Conservation (phyloP, 108 stramenopile species). For the Discostella stelligeroides region DNA sequence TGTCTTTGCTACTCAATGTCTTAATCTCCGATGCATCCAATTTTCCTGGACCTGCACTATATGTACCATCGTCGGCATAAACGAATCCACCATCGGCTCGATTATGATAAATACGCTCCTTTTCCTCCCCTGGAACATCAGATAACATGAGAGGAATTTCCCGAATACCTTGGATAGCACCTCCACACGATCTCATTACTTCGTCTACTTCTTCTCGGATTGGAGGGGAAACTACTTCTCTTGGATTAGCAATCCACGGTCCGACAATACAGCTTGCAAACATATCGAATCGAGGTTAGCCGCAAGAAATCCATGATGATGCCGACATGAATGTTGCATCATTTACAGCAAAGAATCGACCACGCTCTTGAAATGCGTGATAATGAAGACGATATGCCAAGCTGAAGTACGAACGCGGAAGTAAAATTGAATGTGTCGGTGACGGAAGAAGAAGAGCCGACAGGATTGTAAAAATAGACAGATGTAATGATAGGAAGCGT, state of each 20-base stretch:
- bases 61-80: conserved; percentile 60
- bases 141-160: conserved; percentile 40
- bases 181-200: conserved; percentile 79
- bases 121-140: conserved; percentile 6
- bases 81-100: conserved; percentile 77
- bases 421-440: neutral
- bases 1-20: conserved; percentile 3
- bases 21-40: conserved; percentile 16
- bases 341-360: neutral
- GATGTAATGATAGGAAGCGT: neutral
- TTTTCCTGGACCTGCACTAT: conserved; percentile 50
- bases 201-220: conserved; percentile 50
- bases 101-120: conserved; percentile 56
- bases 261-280: conserved; percentile 55
- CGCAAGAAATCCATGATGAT: conserved; percentile 41
- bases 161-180: conserved; percentile 74
- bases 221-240: neutral
- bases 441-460: no score
- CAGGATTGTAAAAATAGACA: neutral
- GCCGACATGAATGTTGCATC: conserved; percentile 2
- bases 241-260: conserved; percentile 26
- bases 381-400: neutral
- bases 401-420: neutral
- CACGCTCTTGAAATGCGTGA: neutral
- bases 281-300: conserved; percentile 62